These are phyloP conservation scores for Moesziomyces sp. DNA, from an alignment of 1,284 basidiomycete species.

Conservation along the genomic window DNA sequence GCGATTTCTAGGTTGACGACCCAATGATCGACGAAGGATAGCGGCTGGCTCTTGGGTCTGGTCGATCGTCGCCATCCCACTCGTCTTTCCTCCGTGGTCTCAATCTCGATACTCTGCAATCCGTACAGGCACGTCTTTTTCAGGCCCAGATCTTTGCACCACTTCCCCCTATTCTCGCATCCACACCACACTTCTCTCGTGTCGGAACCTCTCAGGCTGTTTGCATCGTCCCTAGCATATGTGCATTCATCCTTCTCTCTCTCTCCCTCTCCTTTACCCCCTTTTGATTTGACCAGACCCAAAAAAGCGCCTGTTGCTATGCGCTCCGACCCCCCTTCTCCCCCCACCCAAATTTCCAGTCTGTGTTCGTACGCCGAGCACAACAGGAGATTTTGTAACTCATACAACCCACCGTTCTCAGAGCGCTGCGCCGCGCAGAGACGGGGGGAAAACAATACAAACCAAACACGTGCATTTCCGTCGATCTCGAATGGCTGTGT, in stretches of 20 bases:
- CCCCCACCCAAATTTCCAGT: conserved; percentile 5
- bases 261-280: not conserved
- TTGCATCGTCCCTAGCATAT: conserved; percentile 11
- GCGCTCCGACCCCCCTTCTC: not conserved
- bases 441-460: conserved; percentile 5
- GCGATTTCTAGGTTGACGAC: too few species aligned
- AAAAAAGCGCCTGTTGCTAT: conserved; percentile 23
- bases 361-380: not conserved
- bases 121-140: not conserved
- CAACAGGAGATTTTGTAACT: conserved; percentile 37
- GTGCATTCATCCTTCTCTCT: conserved; percentile 12
- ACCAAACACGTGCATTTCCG: conserved; percentile 23
- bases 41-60: conserved; percentile 22
- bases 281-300: conserved; percentile 36
- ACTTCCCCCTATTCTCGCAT: conserved; percentile 1
- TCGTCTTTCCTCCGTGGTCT: conserved; percentile 1
- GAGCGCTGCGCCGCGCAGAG: too few species aligned
- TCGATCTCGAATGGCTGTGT: not conserved
- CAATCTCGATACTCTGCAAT: not conserved
- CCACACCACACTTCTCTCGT: not conserved
- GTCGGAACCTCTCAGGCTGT: not conserved
- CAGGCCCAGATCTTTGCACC: not conserved
- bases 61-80: conserved; percentile 18
- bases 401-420: conserved; percentile 13
- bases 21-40: conserved; percentile 11